Evolutionary conservation across 2,329 filamentous ascomycete species (phyloP).

Genomic region (Huntiella bhutanensis): DNA sequence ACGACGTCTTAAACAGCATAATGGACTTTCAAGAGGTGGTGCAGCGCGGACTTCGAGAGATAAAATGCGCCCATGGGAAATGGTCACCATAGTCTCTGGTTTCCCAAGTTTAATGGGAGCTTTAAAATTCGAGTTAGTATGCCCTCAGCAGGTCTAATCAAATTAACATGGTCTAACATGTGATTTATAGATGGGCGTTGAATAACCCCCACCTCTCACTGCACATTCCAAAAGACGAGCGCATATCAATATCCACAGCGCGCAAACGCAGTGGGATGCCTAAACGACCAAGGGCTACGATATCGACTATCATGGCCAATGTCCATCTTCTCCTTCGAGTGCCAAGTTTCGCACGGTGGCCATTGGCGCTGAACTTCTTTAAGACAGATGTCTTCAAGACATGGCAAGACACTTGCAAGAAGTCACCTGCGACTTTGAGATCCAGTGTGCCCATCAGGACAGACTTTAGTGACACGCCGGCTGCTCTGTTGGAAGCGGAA

Average conservation of each 20-base stretch:
- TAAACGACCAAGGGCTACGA: conserved; percentile 35
- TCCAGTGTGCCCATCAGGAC: conserved; percentile 32
- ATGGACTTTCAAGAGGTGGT: conserved; percentile 66
- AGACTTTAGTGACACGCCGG: conserved; percentile 27
- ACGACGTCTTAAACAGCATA: conserved; percentile 75
- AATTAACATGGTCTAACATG: background rate
- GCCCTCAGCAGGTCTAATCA: background rate
- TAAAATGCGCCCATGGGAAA: conserved; percentile 70
- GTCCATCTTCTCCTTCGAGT: conserved; percentile 64
- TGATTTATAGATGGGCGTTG: conserved; percentile 58
- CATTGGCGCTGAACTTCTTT: conserved; percentile 66
- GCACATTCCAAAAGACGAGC: conserved; percentile 49
- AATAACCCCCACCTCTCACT: conserved; percentile 66
- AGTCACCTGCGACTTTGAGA: conserved; percentile 28
- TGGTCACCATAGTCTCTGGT: conserved; percentile 68
- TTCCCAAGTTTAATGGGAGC: conserved; percentile 78
- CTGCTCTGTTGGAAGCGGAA: conserved; percentile 3
- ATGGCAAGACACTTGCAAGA: conserved; percentile 44
- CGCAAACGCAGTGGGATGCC: conserved; percentile 35
- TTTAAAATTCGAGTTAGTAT: conserved; percentile 73
- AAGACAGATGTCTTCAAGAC: conserved; percentile 44
- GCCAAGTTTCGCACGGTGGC: conserved; percentile 66
- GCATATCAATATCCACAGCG: conserved; percentile 34
- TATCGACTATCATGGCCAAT: conserved; percentile 57
- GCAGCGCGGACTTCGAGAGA: conserved; percentile 54